phyloP scores from a whole-genome alignment of 495 filamentous ascomycete species.

The Bacidia rubella region DNA sequence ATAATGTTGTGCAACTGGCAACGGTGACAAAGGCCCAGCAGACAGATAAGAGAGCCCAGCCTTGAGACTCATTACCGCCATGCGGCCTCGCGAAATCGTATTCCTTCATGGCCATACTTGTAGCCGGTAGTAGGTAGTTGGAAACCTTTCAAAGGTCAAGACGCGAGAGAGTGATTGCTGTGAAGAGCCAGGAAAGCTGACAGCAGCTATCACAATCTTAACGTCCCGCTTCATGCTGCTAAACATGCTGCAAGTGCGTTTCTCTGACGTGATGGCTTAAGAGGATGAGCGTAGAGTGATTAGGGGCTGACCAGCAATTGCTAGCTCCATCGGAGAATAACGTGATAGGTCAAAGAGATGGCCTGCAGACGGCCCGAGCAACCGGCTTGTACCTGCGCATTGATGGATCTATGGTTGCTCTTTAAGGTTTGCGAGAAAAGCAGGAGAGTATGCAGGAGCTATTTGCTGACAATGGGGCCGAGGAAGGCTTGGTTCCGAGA shows the following conservation, averaged over 20 bases:
- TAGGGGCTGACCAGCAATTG: background rate
- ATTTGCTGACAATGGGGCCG: background rate
- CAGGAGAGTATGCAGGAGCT: background rate
- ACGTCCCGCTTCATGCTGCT: background rate
- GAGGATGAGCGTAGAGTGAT: background rate
- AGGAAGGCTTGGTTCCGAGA: background rate
- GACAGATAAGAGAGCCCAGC: constrained; percentile 14
- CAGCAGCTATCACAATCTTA: background rate
- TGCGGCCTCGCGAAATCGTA: constrained; percentile 6
- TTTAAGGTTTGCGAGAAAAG: background rate
- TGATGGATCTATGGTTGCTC: background rate
- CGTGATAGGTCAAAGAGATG: background rate
- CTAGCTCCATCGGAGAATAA: background rate
- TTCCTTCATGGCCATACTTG: constrained; percentile 6
- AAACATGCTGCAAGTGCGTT: background rate
- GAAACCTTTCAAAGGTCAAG: background rate
- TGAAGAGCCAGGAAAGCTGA: background rate
- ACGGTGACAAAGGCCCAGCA: constrained; percentile 15
- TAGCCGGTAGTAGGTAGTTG: background rate
- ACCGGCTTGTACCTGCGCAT: background rate
- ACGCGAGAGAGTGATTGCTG: background rate
- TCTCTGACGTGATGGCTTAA: background rate
- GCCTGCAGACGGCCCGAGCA: background rate
- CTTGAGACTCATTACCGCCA: constrained; percentile 9
- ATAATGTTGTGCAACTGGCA: constrained; percentile 8